Evolutionary conservation across 192 early-diverging fungal genomes (phyloP), one percentile per base, ranked within the genome.

Genomic region (Bifiguratus adelaidae): DNA sequence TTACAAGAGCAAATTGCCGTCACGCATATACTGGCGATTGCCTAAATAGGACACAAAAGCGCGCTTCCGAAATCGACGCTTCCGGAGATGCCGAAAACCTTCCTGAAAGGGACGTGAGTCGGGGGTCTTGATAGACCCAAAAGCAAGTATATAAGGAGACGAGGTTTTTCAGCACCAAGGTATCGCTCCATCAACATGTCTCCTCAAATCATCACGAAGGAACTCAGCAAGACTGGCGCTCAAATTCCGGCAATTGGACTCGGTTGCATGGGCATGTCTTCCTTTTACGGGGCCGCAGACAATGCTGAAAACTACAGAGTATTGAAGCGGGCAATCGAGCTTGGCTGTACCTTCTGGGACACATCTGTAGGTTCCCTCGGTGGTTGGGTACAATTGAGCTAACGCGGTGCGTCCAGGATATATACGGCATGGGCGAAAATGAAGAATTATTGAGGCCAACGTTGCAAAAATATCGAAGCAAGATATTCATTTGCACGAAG

Each of bases 401-500:
- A 8, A n/a, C n/a, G n/a, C n/a, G 32, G 32, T n/a, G 32, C 8
- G 32, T 11, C 9, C 32, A 8, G 8, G 67, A 81, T 58, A 42
- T 76, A 29, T 77, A 78, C 34, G 70, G 73, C 1, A 24, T 38
- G 28, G 75, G 77, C 20, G 48, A 60, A 35, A 82, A 79, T 60
- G 82, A 85, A 40, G 20, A 42, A 8, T 60, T 83, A 0, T 20
- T 83, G 7, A 54, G 58, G n/a, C 66, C 67, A 35, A 63, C 67
- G 16, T 47, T 78, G 4, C 64, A 74, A 47, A 50, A 53, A 3
- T 55, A 61, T 5, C 65, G 77, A 33, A 50, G 70, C 20, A 53
- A 74, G 33, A 65, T 81, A 6, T 81, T 81, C 37, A 25, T 80
- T 30, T 69, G 65, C 50, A 77, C 81, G 19, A 83, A 83, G 56